Conservation (phyloP, 2,329 filamentous ascomycete species). For the Diaporthe capsici region DNA sequence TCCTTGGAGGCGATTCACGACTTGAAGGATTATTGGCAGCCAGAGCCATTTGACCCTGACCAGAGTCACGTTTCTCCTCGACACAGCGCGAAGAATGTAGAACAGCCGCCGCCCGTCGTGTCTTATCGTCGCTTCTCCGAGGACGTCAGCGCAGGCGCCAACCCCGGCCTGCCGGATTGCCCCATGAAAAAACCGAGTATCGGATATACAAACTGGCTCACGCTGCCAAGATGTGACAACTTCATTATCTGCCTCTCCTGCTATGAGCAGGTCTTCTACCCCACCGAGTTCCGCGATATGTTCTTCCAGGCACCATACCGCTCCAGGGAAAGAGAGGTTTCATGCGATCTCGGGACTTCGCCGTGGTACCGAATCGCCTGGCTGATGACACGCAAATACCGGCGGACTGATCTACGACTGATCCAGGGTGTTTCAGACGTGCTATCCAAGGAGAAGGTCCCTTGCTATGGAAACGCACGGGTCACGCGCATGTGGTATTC, state of each 20-base stretch:
- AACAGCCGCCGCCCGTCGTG: slow-evolving; percentile 55
- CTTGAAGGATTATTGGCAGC: slow-evolving; percentile 58
- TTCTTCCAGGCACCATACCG: slow-evolving; percentile 75
- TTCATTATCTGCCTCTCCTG: slow-evolving; percentile 90
- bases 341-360: slow-evolving; percentile 83
- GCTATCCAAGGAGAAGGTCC: slow-evolving; percentile 63
- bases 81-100: slow-evolving; percentile 51
- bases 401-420: slow-evolving; percentile 75
- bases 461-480: slow-evolving; percentile 70
- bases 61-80: slow-evolving; percentile 34
- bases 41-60: slow-evolving; percentile 47
- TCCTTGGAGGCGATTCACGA: slow-evolving; percentile 45
- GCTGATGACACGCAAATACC: slow-evolving; percentile 81
- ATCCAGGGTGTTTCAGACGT: slow-evolving; percentile 79
- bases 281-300: slow-evolving; percentile 75
- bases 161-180: slow-evolving; percentile 74
- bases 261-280: slow-evolving; percentile 77
- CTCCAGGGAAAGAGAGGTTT: slow-evolving; percentile 69
- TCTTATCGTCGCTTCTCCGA: slow-evolving; percentile 70
- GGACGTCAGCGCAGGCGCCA: slow-evolving; percentile 59
- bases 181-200: slow-evolving; percentile 73
- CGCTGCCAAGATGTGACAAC: slow-evolving; percentile 76
- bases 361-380: slow-evolving; percentile 90
- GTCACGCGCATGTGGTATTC: slow-evolving; percentile 80
- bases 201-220: slow-evolving; percentile 85